Percentiles rank a stretch among this genome's conserved stretches.
These are phyloP conservation scores for Rubroshorea leprosula DNA, from an alignment of 345 rosid genomes.

Conservation along the genomic window DNA sequence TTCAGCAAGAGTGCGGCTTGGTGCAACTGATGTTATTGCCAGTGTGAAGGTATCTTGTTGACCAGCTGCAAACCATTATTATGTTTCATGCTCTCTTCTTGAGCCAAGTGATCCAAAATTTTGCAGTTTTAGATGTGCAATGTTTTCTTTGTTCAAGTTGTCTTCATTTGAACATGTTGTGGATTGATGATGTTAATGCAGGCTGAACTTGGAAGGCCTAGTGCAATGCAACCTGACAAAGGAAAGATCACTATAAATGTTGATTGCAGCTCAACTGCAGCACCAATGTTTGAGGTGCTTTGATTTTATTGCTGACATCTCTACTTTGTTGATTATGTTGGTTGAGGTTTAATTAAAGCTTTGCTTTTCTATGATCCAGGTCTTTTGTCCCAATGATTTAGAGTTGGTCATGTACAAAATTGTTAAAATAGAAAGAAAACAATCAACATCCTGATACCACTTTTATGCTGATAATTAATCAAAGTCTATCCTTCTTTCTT, in stretches of 20 bases:
- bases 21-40: conserved; percentile 87
- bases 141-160: not conserved
- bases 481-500: not conserved
- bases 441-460: not conserved
- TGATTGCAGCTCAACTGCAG: conserved; percentile 87
- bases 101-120: not conserved
- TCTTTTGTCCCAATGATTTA: not conserved
- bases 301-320: not conserved
- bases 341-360: not conserved
- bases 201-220: conserved; percentile 95
- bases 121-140: not conserved
- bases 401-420: not conserved
- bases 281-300: conserved; percentile 61
- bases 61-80: not conserved
- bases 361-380: not conserved
- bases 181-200: conserved; percentile 24
- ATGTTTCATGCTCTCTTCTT: not conserved
- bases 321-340: conserved; percentile 4
- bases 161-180: not conserved
- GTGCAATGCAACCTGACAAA: conserved; percentile 60
- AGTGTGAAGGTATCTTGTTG: conserved; percentile 68
- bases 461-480: not conserved
- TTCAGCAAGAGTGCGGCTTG: conserved; percentile 74
- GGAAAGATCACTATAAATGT: conserved; percentile 73
- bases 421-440: not conserved